Evolutionary conservation across 805 yeast species (phyloP).

Genomic region (Zygosaccharomyces pseudorouxii): DNA sequence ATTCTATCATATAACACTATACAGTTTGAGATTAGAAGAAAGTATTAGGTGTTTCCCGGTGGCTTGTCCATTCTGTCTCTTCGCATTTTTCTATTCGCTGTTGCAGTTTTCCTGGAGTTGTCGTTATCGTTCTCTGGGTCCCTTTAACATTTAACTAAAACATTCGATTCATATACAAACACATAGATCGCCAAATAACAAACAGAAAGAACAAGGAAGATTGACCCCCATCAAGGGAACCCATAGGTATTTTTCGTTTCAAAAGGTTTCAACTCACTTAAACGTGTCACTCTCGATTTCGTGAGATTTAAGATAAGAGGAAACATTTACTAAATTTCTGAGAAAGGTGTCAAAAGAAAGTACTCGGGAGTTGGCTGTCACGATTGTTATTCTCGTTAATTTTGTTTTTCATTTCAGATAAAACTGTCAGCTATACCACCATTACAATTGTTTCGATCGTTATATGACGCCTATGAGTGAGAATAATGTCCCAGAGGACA

Average conservation of each 20-base stretch:
- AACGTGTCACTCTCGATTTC: too few species aligned
- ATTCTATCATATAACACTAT: too few species aligned
- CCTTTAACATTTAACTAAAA: not conserved
- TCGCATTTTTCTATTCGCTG: not conserved
- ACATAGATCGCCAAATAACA: not conserved
- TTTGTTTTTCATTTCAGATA: not conserved
- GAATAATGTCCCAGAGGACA: not conserved
- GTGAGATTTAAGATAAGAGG: too few species aligned
- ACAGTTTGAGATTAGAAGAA: too few species aligned
- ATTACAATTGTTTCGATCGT: not conserved
- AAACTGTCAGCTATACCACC: not conserved
- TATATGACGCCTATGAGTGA: slow-evolving; percentile 2
- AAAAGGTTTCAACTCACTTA: too few species aligned
- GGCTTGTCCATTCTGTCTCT: not conserved
- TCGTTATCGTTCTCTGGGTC: not conserved
- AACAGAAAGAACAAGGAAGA: not conserved
- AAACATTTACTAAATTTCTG: too few species aligned
- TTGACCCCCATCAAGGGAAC: not conserved
- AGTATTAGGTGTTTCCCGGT: not conserved
- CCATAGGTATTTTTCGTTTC: too few species aligned
- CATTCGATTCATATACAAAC: not conserved
- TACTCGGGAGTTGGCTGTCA: too few species aligned
- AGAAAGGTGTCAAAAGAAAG: too few species aligned
- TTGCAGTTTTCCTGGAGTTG: not conserved
- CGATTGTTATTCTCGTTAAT: not conserved